A percentile compares a stretch with the other conserved stretches of the same genome.
Conservation (phyloP, 805 yeast species). For the Kuraishia cidri region DNA sequence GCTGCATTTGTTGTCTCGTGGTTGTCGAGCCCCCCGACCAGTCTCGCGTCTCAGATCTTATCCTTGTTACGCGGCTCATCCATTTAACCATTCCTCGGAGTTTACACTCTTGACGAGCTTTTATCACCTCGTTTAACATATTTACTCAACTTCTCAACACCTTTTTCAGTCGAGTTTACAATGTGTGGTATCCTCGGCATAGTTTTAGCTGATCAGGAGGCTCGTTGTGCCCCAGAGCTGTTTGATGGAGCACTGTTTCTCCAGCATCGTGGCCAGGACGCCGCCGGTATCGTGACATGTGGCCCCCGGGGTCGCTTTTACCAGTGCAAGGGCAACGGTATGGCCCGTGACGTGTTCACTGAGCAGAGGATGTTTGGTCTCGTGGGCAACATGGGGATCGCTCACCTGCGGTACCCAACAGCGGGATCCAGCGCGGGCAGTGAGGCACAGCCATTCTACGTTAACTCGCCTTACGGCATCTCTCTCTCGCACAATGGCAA, state of each 20-base stretch:
- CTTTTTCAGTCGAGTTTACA: too few species aligned
- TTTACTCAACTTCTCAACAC: too few species aligned
- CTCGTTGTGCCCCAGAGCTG: constrained; percentile 78
- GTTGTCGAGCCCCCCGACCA: too few species aligned
- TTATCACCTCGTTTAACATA: too few species aligned
- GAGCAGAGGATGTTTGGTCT: constrained; percentile 67
- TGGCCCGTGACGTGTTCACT: constrained; percentile 97
- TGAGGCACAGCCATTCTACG: constrained; percentile 98
- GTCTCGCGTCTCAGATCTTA: too few species aligned
- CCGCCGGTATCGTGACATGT: constrained; percentile 97
- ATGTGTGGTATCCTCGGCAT: constrained; percentile 98
- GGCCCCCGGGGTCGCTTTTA: constrained; percentile 89
- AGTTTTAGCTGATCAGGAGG: constrained; percentile 65
- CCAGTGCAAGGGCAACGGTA: constrained; percentile 98
- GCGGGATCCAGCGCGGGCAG: constrained; percentile 94
- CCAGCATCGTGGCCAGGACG: constrained; percentile 98
- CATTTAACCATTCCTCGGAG: too few species aligned
- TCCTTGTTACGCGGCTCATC: too few species aligned
- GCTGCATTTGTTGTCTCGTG: too few species aligned
- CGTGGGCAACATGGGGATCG: constrained; percentile 92
- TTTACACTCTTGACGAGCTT: too few species aligned
- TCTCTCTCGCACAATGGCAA: constrained; percentile 91
- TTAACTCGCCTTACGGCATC: constrained; percentile 94
- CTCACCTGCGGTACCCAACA: constrained; percentile 93
- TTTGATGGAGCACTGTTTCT: constrained; percentile 88